A percentile compares a stretch with the other conserved stretches of the same genome.
phyloP scores from a whole-genome alignment of 2,329 filamentous ascomycete species.

The Phoma sp. region DNA sequence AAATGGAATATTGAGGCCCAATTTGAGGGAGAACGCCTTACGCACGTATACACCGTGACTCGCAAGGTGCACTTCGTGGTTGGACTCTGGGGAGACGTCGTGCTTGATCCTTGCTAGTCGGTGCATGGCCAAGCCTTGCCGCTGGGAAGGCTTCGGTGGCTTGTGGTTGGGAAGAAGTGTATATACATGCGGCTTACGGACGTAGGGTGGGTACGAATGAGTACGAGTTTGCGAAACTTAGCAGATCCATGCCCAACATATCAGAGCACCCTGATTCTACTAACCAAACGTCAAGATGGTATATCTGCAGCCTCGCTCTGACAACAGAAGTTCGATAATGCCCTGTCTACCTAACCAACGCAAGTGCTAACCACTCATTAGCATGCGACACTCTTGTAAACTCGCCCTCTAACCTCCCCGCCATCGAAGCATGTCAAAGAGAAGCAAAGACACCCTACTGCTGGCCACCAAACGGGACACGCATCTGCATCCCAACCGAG shows the following conservation, averaged over 20 bases:
- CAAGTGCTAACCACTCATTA: constrained; percentile 10
- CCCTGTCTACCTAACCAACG: neutral
- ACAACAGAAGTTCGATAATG: neutral
- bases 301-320: neutral
- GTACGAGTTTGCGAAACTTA: neutral
- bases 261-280: neutral
- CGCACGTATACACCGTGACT: neutral
- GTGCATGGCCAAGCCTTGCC: constrained; percentile 8
- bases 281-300: constrained; percentile 5
- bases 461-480: constrained; percentile 27
- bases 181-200: constrained; percentile 1
- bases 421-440: constrained; percentile 22
- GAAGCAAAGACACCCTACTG: constrained; percentile 23
- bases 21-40: constrained; percentile 10
- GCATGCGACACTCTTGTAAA: neutral
- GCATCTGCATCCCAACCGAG: constrained; percentile 17
- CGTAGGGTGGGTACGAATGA: neutral
- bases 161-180: neutral
- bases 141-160: neutral
- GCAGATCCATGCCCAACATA: neutral
- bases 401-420: neutral
- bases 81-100: neutral
- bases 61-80: neutral
- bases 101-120: neutral
- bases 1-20: neutral